Percentiles rank a stretch among this genome's conserved stretches.
Conservation (phyloP, 2,329 filamentous ascomycete species). For the Cytospora schulzeri region DNA sequence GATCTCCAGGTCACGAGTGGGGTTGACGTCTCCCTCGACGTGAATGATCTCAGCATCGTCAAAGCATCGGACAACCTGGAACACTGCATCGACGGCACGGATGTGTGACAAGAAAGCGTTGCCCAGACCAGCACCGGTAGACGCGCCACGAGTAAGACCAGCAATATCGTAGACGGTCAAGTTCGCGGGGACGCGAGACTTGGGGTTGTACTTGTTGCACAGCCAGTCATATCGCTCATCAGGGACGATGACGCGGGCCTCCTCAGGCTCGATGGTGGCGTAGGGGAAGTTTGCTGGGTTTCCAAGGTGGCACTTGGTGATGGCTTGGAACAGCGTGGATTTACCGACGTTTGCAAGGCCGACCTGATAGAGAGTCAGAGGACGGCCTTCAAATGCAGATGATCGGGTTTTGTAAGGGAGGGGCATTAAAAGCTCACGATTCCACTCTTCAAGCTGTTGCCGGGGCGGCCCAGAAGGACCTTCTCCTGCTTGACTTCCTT, state of each 20-base stretch:
- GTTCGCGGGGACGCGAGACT: slow-evolving; percentile 95
- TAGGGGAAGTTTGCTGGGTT: slow-evolving; percentile 99
- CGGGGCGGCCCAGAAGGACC: slow-evolving; percentile 90
- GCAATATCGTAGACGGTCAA: slow-evolving; percentile 99
- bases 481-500: slow-evolving; percentile 92
- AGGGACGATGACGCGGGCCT: slow-evolving; percentile 94
- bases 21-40: slow-evolving; percentile 98
- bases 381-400: slow-evolving; percentile 31
- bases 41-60: slow-evolving; percentile 99
- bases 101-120: slow-evolving; percentile 99
- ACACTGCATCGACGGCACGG: slow-evolving; percentile 95
- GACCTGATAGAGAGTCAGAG: slow-evolving; percentile 65
- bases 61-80: slow-evolving; percentile 95
- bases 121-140: slow-evolving; percentile 94
- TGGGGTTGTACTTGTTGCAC: slow-evolving; percentile 94
- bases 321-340: slow-evolving; percentile 98
- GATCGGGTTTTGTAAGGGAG: slow-evolving; percentile 18
- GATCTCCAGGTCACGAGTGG: slow-evolving; percentile 89
- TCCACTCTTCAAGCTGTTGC: slow-evolving; percentile 98
- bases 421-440: slow-evolving; percentile 67
- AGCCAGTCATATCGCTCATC: slow-evolving; percentile 97
- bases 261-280: slow-evolving; percentile 98
- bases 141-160: slow-evolving; percentile 92
- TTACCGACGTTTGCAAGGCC: slow-evolving; percentile 99
- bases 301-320: slow-evolving; percentile 95